Conservation (phyloP, 179 eudicot species). For the Camellia oleifera region DNA sequence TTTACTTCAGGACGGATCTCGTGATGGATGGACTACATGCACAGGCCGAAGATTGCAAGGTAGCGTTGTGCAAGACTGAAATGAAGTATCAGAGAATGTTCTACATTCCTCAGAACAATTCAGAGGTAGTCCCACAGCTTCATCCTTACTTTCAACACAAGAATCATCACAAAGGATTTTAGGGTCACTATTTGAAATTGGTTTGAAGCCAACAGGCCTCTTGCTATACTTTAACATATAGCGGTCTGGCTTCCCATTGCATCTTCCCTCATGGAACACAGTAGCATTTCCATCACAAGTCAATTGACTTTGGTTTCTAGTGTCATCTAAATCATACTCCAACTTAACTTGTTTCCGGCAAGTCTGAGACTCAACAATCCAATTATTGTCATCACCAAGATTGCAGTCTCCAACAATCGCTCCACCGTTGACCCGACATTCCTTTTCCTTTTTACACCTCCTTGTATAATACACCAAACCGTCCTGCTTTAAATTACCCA, state of each 20-base stretch:
- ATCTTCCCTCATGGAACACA: slow-evolving; percentile 20
- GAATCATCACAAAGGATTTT: slow-evolving; percentile 23
- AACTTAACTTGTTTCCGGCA: slow-evolving; percentile 17
- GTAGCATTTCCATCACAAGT: slow-evolving; percentile 17
- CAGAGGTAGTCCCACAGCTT: slow-evolving; percentile 20
- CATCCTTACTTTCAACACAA: slow-evolving; percentile 18
- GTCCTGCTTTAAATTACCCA: slow-evolving; percentile 13
- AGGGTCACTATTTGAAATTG: slow-evolving; percentile 21
- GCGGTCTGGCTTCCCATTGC: slow-evolving; percentile 25
- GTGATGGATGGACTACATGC: background rate
- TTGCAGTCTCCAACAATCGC: slow-evolving; percentile 24
- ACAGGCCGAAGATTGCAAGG: slow-evolving; percentile 15
- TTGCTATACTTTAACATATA: slow-evolving; percentile 43
- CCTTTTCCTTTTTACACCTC: slow-evolving; percentile 12
- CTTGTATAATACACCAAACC: slow-evolving; percentile 24
- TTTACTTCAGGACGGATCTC: background rate
- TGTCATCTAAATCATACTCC: slow-evolving; percentile 16
- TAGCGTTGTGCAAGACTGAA: slow-evolving; percentile 19
- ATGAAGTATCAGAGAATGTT: slow-evolving; percentile 29
- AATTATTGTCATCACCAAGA: slow-evolving; percentile 11
- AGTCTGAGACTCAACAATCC: slow-evolving; percentile 19
- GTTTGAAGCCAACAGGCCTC: slow-evolving; percentile 32
- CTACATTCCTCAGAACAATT: slow-evolving; percentile 30
- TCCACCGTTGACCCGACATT: slow-evolving; percentile 13
- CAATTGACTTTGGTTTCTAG: slow-evolving; percentile 20